Evolutionary conservation across 768 basidiomycete species (phyloP).

Genomic region (Polyporus arcularius): DNA sequence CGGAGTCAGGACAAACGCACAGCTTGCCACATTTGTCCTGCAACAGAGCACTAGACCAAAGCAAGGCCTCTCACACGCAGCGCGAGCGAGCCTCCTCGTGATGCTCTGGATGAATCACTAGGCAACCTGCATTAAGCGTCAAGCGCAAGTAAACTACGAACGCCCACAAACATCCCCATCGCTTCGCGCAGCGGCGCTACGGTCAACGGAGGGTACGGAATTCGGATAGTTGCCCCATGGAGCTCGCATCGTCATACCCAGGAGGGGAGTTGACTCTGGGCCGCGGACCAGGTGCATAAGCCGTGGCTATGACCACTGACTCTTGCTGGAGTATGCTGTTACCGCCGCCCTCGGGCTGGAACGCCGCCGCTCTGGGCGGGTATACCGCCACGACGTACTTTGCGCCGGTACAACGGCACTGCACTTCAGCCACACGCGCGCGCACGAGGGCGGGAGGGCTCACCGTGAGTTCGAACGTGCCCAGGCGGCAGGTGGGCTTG

Average conservation of each 20-base stretch:
- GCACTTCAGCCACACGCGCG: not conserved
- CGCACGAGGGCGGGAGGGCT: not conserved
- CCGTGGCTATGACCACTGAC: slow-evolving; percentile 16
- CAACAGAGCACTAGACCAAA: no score
- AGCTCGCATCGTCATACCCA: slow-evolving; percentile 19
- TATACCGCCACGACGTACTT: slow-evolving; percentile 15
- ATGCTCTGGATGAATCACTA: not conserved
- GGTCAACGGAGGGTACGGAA: slow-evolving; percentile 14
- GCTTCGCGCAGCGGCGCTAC: not conserved
- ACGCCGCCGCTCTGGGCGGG: slow-evolving; percentile 16
- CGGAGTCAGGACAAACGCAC: no score
- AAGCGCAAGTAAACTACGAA: not conserved
- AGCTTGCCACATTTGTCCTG: no score
- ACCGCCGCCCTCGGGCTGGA: slow-evolving; percentile 8
- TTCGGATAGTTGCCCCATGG: slow-evolving; percentile 13
- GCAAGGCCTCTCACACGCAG: not conserved
- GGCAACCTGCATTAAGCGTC: not conserved
- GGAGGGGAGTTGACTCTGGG: slow-evolving; percentile 17
- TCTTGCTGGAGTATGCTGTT: slow-evolving; percentile 12
- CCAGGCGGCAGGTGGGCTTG: slow-evolving; percentile 19
- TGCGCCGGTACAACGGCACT: not conserved
- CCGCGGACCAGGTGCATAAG: slow-evolving; percentile 12
- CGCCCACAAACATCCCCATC: not conserved
- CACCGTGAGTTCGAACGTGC: slow-evolving; percentile 22
- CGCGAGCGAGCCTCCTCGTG: not conserved